Evolutionary conservation across 2,329 filamentous ascomycete species (phyloP).

Genomic region (Myriosclerotinia duriaeana): DNA sequence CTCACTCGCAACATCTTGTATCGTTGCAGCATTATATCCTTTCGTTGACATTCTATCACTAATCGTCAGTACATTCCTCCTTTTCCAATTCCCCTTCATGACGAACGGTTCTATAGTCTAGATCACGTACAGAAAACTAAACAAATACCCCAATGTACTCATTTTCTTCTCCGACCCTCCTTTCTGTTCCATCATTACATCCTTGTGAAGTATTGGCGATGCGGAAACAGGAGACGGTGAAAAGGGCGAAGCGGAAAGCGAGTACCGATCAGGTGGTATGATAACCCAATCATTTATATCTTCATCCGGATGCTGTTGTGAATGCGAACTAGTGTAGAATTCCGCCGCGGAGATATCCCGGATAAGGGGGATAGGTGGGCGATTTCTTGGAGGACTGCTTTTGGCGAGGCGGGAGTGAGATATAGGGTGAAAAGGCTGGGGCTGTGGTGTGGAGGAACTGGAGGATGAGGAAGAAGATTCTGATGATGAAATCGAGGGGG

Average conservation of each 20-base stretch:
- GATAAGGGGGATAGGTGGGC: neutral
- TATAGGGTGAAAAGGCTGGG: neutral
- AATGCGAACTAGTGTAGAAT: too few relatives aligned
- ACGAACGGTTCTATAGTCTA: neutral
- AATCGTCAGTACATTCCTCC: too few relatives aligned
- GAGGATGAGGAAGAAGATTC: neutral
- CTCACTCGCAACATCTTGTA: too few relatives aligned
- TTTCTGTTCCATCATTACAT: neutral
- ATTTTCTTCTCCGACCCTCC: neutral
- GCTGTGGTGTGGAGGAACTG: neutral
- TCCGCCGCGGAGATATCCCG: neutral
- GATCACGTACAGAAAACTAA: conserved; percentile 4
- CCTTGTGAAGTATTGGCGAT: neutral
- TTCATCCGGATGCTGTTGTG: neutral
- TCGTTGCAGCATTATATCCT: too few relatives aligned
- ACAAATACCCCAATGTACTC: neutral
- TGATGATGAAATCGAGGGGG: neutral
- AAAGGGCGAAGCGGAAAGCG: too few relatives aligned
- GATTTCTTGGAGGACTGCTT: too few relatives aligned
- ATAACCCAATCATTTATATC: conserved; percentile 7
- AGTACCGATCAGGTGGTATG: neutral
- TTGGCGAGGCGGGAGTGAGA: neutral
- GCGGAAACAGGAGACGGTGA: neutral
- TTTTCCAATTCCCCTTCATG: too few relatives aligned
- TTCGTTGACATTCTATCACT: too few relatives aligned